phyloP scores from a whole-genome alignment of 2,329 filamentous ascomycete genomes.

The Ophiostoma piceae region DNA sequence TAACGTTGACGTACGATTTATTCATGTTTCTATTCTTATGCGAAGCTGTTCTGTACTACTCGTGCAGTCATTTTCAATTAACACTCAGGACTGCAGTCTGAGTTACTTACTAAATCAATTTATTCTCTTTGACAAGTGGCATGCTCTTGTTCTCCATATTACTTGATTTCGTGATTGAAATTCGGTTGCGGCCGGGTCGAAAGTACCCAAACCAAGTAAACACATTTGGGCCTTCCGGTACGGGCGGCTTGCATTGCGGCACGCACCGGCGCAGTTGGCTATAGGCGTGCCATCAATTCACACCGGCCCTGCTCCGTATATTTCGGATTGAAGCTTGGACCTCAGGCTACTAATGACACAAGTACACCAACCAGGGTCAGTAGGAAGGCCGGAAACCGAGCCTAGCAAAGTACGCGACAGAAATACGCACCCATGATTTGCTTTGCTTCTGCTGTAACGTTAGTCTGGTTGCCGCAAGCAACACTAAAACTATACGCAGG shows the following conservation, averaged over 20 bases:
- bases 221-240: background rate
- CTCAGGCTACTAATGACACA: background rate
- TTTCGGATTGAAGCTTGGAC: background rate
- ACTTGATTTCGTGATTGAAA: background rate
- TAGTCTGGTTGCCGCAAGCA: background rate
- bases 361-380: background rate
- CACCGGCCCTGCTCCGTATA: background rate
- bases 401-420: background rate
- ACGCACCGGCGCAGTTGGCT: background rate
- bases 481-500: background rate
- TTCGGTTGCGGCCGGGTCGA: background rate
- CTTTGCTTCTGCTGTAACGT: background rate
- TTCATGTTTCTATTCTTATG: background rate
- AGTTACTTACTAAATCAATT: background rate
- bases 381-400: background rate
- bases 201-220: background rate
- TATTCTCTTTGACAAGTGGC: background rate
- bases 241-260: background rate
- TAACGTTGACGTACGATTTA: background rate
- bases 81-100: background rate
- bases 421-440: background rate
- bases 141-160: background rate
- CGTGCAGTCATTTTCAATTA: background rate
- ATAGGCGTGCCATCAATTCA: background rate
- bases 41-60: background rate